Percentiles rank a stretch among this genome's conserved stretches.
These are phyloP conservation scores for Anisodus tanguticus DNA, from an alignment of 257 asterid genomes.

Conservation along the genomic window DNA sequence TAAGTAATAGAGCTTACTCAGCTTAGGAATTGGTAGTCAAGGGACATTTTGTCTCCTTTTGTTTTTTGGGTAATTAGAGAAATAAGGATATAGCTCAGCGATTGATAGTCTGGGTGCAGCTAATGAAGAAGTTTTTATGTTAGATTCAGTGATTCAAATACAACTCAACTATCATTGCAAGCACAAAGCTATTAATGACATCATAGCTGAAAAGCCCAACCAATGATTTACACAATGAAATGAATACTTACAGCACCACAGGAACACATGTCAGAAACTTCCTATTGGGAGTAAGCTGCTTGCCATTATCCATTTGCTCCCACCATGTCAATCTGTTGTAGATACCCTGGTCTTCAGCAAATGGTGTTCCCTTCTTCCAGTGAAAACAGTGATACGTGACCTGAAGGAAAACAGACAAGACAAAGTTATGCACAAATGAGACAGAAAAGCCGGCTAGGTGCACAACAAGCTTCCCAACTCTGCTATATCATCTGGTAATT, in stretches of 20 bases:
- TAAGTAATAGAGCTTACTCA: neutral
- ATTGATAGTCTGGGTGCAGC: neutral
- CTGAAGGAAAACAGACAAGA: conserved; percentile 43
- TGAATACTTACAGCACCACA: conserved; percentile 74
- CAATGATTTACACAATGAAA: conserved; percentile 1
- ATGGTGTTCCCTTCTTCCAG: conserved; percentile 95
- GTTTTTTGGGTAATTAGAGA: neutral
- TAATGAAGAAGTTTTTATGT: neutral
- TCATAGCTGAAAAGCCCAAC: neutral
- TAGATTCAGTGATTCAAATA: neutral
- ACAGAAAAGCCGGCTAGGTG: conserved; percentile 22
- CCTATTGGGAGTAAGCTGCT: conserved; percentile 90
- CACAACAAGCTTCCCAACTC: neutral
- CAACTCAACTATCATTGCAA: neutral
- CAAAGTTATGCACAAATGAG: neutral
- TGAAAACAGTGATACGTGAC: conserved; percentile 88
- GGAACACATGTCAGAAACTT: conserved; percentile 91
- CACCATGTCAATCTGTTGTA: conserved; percentile 90
- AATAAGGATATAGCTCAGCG: neutral
- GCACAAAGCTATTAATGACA: neutral
- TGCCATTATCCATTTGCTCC: conserved; percentile 91
- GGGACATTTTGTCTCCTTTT: neutral
- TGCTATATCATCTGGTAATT: neutral
- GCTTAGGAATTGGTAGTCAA: neutral
- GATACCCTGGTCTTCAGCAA: conserved; percentile 92